Conservation (phyloP, 2,329 filamentous ascomycete genomes). For the Amauroascus niger region DNA sequence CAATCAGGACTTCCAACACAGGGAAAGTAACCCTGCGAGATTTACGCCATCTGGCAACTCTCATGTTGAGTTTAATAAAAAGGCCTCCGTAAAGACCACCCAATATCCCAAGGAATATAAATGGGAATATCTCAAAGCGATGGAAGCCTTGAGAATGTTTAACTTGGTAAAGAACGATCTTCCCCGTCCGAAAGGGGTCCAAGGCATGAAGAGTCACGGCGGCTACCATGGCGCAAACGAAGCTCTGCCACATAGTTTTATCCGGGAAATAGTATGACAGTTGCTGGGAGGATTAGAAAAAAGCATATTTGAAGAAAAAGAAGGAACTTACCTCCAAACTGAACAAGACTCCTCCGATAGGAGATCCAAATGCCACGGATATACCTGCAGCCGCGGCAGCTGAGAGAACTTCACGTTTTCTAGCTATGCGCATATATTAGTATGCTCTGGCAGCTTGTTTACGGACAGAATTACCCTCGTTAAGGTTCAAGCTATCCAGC, state of each 20-base stretch:
- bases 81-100: constrained; percentile 91
- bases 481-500: constrained; percentile 83
- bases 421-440: constrained; percentile 46
- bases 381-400: constrained; percentile 87
- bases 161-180: constrained; percentile 92
- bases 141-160: constrained; percentile 89
- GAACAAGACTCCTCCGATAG: constrained; percentile 89
- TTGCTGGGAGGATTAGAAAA: constrained; percentile 46
- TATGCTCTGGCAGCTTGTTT: neutral
- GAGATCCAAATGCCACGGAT: constrained; percentile 86
- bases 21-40: constrained; percentile 60
- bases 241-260: constrained; percentile 99
- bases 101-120: constrained; percentile 72
- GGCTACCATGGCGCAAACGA: constrained; percentile 98
- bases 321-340: constrained; percentile 65
- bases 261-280: constrained; percentile 96
- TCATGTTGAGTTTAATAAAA: constrained; percentile 92
- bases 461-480: constrained; percentile 49
- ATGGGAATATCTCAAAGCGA: constrained; percentile 84
- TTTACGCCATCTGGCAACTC: constrained; percentile 70
- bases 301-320: neutral
- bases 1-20: constrained; percentile 65
- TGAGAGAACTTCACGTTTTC: constrained; percentile 86
- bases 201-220: constrained; percentile 85
- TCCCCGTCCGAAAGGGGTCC: constrained; percentile 89